These are phyloP conservation scores for Phytophthora aleatoria DNA, from an alignment of 352 stramenopile genomes.

Conservation along the genomic window DNA sequence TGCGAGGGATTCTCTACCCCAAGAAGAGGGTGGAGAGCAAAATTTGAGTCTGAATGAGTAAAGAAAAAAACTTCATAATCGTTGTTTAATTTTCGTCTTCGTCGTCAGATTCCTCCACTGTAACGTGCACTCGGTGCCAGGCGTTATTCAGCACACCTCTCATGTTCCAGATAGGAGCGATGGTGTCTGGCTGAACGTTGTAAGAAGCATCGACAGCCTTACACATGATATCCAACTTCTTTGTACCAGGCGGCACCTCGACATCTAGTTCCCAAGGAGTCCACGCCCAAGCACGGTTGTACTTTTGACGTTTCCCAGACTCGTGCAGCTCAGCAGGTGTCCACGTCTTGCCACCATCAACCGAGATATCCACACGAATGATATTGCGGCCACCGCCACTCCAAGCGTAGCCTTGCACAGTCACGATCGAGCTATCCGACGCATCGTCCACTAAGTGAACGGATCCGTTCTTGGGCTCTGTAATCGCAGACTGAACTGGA, in stretches of 20 bases:
- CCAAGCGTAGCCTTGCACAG: slow-evolving; percentile 94
- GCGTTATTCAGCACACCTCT: slow-evolving; percentile 97
- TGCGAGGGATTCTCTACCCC: slow-evolving; percentile 25
- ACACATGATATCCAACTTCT: slow-evolving; percentile 88
- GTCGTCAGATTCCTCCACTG: slow-evolving; percentile 53
- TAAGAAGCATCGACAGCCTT: slow-evolving; percentile 96
- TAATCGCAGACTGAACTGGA: slow-evolving; percentile 91
- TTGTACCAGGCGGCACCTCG: slow-evolving; percentile 81
- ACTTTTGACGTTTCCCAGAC: slow-evolving; percentile 84
- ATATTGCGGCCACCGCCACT: slow-evolving; percentile 95
- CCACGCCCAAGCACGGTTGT: slow-evolving; percentile 95
- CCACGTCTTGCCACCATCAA: slow-evolving; percentile 95
- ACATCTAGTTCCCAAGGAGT: slow-evolving; percentile 95
- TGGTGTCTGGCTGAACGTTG: slow-evolving; percentile 97
- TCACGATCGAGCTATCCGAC: slow-evolving; percentile 77
- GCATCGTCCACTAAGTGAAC: slow-evolving; percentile 55
- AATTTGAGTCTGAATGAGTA: not conserved
- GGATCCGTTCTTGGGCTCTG: slow-evolving; percentile 71
- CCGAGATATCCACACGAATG: slow-evolving; percentile 96
- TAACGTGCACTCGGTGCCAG: slow-evolving; percentile 91
- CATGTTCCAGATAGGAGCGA: slow-evolving; percentile 97
- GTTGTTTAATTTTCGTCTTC: slow-evolving; percentile 30
- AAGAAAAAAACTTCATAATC: not conserved
- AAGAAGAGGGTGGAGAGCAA: too few species aligned
- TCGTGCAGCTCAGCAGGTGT: slow-evolving; percentile 84